These are phyloP conservation scores for Mycogone perniciosa DNA, from an alignment of 2,329 filamentous ascomycete genomes.

Conservation along the genomic window DNA sequence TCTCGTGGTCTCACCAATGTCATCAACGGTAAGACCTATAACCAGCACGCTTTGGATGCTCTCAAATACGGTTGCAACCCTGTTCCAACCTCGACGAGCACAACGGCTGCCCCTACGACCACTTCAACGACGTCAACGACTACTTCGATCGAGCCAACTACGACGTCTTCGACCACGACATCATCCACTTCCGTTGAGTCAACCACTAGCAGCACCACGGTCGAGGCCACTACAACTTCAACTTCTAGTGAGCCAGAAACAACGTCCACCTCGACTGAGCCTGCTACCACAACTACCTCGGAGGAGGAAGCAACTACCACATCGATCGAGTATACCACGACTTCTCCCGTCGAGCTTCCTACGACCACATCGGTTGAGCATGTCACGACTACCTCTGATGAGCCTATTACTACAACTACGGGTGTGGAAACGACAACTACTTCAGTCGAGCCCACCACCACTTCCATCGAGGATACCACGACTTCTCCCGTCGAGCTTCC, in stretches of 20 bases:
- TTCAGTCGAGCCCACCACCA: rapidly evolving
- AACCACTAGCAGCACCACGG: background rate
- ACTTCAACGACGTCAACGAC: constrained; percentile 11
- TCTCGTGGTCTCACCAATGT: constrained; percentile 28
- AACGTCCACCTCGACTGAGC: background rate
- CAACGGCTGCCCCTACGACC: constrained; percentile 6
- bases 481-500: background rate
- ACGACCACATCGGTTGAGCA: too few relatives aligned
- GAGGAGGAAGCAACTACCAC: background rate
- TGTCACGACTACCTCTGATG: background rate
- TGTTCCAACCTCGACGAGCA: constrained; percentile 18
- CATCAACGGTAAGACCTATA: constrained; percentile 30
- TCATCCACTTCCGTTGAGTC: background rate
- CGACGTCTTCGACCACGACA: background rate
- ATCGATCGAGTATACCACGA: background rate
- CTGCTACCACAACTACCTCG: background rate
- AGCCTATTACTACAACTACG: background rate
- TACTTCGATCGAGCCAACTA: constrained; percentile 8
- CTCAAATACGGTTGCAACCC: constrained; percentile 31
- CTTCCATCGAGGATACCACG: too few relatives aligned
- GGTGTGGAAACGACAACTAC: too few relatives aligned
- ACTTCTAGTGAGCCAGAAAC: background rate
- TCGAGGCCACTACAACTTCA: background rate
- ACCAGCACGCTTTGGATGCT: constrained; percentile 31
- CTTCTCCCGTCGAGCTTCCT: background rate